These are phyloP conservation scores for Caryocar brasiliense DNA, from an alignment of 441 rosid genomes.

Conservation along the genomic window DNA sequence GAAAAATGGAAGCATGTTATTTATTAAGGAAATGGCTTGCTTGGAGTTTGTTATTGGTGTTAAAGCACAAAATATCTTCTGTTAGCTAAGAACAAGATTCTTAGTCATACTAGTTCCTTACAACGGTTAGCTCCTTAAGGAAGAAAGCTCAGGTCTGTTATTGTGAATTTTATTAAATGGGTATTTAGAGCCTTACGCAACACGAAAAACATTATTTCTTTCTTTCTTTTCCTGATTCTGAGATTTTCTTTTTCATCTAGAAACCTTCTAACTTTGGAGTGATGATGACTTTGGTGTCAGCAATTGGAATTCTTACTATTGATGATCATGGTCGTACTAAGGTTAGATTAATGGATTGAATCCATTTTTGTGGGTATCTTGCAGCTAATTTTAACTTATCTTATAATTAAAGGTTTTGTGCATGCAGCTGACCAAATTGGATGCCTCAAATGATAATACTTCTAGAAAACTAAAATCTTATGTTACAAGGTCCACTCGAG, in stretches of 20 bases:
- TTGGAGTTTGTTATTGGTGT: too few species aligned
- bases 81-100: too few species aligned
- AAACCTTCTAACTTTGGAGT: conserved; percentile 50
- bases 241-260: conserved; percentile 31
- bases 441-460: conserved; percentile 32
- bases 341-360: too few species aligned
- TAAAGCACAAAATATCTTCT: too few species aligned
- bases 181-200: too few species aligned
- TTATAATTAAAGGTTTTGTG: conserved; percentile 8
- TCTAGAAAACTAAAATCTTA: conserved; percentile 42
- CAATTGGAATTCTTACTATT: conserved; percentile 50
- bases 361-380: too few species aligned
- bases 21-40: too few species aligned
- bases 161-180: neutral
- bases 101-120: too few species aligned
- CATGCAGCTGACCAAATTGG: conserved; percentile 46
- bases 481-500: conserved; percentile 61
- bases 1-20: too few species aligned
- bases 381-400: conserved; percentile 4
- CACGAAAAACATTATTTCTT: too few species aligned
- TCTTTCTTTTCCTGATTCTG: conserved; percentile 7
- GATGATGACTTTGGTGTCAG: conserved; percentile 50
- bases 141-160: too few species aligned
- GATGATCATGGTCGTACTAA: conserved; percentile 39
- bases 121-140: too few species aligned